A percentile compares a stretch with the other conserved stretches of the same genome.
Evolutionary conservation across 805 yeast species (phyloP).

Genomic region (Candida chilensis): DNA sequence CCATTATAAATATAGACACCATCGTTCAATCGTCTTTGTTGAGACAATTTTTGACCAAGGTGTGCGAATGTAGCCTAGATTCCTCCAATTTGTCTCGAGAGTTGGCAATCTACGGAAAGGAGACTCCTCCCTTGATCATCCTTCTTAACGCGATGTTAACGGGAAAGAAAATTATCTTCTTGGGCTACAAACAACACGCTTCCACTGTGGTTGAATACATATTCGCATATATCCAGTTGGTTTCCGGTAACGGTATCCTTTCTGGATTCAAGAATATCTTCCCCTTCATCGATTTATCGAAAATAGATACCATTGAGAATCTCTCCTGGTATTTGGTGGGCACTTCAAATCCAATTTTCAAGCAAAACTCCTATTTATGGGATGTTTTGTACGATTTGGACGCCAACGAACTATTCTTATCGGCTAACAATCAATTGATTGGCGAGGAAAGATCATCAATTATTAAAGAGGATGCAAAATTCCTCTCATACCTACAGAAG

Average conservation of each 20-base stretch:
- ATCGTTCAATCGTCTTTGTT: too few species aligned
- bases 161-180: constrained; percentile 34
- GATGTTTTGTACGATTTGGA: constrained; percentile 58
- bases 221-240: constrained; percentile 26
- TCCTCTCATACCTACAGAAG: constrained; percentile 28
- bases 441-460: constrained; percentile 14
- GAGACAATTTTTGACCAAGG: too few species aligned
- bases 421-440: constrained; percentile 7
- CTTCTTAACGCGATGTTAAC: constrained; percentile 38
- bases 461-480: constrained; percentile 33
- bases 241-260: constrained; percentile 31
- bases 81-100: too few species aligned
- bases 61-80: too few species aligned
- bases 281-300: constrained; percentile 56
- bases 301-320: constrained; percentile 36
- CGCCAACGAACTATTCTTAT: constrained; percentile 26
- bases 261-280: constrained; percentile 29
- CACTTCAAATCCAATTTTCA: constrained; percentile 58
- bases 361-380: constrained; percentile 44
- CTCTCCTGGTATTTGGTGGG: constrained; percentile 46
- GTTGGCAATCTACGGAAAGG: too few species aligned
- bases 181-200: constrained; percentile 27
- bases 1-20: too few species aligned
- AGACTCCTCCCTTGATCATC: constrained; percentile 35
- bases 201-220: constrained; percentile 30